These are phyloP conservation scores for Aureobasidium sp. DNA, from an alignment of 2,329 filamentous ascomycete genomes.

Conservation along the genomic window DNA sequence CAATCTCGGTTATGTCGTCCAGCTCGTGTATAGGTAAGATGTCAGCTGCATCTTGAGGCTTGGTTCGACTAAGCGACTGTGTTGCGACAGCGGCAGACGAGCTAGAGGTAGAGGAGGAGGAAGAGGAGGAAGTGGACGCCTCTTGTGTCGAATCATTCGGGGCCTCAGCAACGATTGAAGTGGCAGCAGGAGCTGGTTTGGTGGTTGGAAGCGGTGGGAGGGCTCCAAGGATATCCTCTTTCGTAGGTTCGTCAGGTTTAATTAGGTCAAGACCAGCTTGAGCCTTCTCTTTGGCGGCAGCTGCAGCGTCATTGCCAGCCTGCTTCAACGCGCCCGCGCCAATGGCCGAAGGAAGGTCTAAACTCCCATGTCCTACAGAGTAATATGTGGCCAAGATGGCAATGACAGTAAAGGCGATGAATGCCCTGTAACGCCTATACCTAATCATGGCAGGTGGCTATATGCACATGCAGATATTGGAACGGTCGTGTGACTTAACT, in stretches of 20 bases:
- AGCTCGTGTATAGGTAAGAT: not conserved
- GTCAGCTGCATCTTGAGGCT: not conserved
- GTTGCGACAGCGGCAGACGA: not conserved
- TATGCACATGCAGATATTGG: not conserved
- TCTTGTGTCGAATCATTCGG: not conserved
- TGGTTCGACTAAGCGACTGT: not conserved
- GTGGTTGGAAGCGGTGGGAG: not conserved
- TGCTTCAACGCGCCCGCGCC: slow-evolving; percentile 16
- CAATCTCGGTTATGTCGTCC: slow-evolving; percentile 5
- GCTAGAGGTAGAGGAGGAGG: not conserved
- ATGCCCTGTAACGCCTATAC: slow-evolving; percentile 55
- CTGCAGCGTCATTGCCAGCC: slow-evolving; percentile 4
- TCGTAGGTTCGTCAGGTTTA: not conserved
- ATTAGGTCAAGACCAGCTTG: slow-evolving; percentile 5
- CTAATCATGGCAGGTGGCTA: slow-evolving; percentile 40
- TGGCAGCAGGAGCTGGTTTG: not conserved
- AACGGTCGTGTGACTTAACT: slow-evolving; percentile 5
- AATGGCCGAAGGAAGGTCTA: slow-evolving; percentile 15
- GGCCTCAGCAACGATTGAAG: not conserved
- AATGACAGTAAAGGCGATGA: slow-evolving; percentile 50
- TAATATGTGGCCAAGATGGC: slow-evolving; percentile 50
- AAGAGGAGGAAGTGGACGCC: not conserved
- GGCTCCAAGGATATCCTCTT: not conserved
- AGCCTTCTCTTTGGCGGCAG: not conserved
- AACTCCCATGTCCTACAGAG: slow-evolving; percentile 31